phyloP scores from a whole-genome alignment of 106 monocot species.

The Dendrobium nobile region DNA sequence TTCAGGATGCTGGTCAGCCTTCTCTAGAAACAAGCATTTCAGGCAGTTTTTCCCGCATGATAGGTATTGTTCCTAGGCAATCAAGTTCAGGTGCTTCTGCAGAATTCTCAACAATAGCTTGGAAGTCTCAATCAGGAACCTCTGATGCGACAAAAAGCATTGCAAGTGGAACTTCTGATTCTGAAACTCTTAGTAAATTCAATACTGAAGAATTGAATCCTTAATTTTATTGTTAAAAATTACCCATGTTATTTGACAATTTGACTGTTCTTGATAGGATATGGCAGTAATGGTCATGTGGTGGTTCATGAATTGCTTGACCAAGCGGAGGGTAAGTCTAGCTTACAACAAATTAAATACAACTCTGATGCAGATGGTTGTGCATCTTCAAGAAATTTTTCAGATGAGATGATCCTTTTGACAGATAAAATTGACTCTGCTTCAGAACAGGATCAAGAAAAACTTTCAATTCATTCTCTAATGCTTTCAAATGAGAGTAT shows the following conservation, averaged over 20 bases:
- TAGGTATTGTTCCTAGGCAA: too few relatives aligned
- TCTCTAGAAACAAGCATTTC: constrained; percentile 19
- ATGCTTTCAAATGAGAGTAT: constrained; percentile 76
- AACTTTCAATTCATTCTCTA: constrained; percentile 42
- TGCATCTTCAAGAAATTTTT: constrained; percentile 24
- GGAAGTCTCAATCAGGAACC: constrained; percentile 37
- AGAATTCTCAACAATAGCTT: constrained; percentile 36
- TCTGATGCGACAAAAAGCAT: constrained; percentile 55
- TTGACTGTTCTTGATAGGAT: constrained; percentile 10
- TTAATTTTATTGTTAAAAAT: constrained; percentile 17
- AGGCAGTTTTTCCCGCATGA: too few relatives aligned
- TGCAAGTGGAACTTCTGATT: constrained; percentile 42
- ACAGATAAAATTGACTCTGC: constrained; percentile 16
- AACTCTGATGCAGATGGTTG: constrained; percentile 9
- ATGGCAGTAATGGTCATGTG: constrained; percentile 18
- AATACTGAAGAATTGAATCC: neutral
- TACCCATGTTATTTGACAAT: neutral
- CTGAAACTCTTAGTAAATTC: constrained; percentile 24
- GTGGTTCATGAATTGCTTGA: constrained; percentile 18
- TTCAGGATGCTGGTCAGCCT: constrained; percentile 45
- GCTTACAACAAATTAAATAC: constrained; percentile 5
- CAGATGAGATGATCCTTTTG: constrained; percentile 7
- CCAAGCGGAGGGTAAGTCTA: constrained; percentile 22
- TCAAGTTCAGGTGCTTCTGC: constrained; percentile 32
- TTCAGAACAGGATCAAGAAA: constrained; percentile 38